Evolutionary conservation across 78 protist genomes (phyloP), one percentile per base, ranked within the genome.

Genomic region (Dictyostelium brefeldianum): DNA sequence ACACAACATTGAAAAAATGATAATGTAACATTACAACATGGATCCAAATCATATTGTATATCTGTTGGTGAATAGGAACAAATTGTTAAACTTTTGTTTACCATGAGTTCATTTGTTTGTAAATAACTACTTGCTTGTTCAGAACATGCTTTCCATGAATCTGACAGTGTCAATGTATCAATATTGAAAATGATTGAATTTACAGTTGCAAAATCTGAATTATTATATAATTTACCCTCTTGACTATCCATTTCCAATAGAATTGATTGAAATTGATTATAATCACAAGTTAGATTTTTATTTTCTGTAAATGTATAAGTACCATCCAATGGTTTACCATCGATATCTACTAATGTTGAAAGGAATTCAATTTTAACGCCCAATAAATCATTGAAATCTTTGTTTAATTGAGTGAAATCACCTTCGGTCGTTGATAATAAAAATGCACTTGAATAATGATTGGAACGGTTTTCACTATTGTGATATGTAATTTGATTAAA

Each of bases 81-180:
- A n/a, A 29, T 10, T 12, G 93, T 64, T 2, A 81, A 31, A 41
- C n/a, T 18, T 25, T 50, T 67, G 9, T 29, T 22, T 0, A 50
- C 47, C 7, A 5, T 4, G 0, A 7, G 4, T 2, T 46, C 65
- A 12, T 62, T 56, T 2, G 71, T 47, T 11, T 56, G 43, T 65
- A 87, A 36, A 17, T 64, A 81, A 8, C 57, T 22, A 74, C 48
- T 65, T 2, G 93, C 83, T 14, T 12, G 14, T 20, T 46, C 41
- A 10, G n/a, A 20, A 51, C 93, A 87, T 14, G 83, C 80, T 50
- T 20, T 56, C 93, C 93, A 87, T 20, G 57, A 20, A 77, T 87
- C 84, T 14, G 83, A 18, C 9, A 87, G n/a, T 29, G 79, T 87
- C 6, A 71, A 77, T 41, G 75, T 64, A 77, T 87, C 84, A 51